Percentiles rank a stretch among this genome's conserved stretches.
These are phyloP conservation scores for Cladosporium halotolerans DNA, from an alignment of 2,329 filamentous ascomycete species.

Conservation along the genomic window DNA sequence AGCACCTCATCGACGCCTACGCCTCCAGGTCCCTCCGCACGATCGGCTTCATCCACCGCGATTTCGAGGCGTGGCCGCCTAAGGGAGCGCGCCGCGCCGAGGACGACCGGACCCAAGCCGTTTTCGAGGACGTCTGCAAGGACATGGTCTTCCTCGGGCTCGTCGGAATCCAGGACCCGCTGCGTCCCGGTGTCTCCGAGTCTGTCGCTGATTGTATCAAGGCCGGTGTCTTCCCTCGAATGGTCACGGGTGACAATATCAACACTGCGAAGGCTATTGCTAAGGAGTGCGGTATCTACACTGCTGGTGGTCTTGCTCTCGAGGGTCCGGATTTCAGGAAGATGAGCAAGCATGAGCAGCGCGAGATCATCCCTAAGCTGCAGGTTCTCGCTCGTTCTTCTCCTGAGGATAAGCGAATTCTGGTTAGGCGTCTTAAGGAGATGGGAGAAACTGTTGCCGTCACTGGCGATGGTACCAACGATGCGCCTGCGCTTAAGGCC, in stretches of 20 bases:
- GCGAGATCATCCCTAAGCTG: conserved; percentile 54
- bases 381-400: conserved; percentile 64
- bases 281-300: conserved; percentile 62
- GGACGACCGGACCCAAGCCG: conserved; percentile 56
- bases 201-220: conserved; percentile 62
- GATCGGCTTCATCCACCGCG: conserved; percentile 75
- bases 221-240: conserved; percentile 65
- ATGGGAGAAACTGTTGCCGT: conserved; percentile 62
- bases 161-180: conserved; percentile 69
- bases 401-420: conserved; percentile 61
- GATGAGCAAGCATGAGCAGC: conserved; percentile 41
- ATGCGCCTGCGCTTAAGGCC: conserved; percentile 59
- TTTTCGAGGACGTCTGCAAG: conserved; percentile 62
- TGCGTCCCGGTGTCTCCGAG: conserved; percentile 60
- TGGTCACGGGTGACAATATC: conserved; percentile 69
- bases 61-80: conserved; percentile 79
- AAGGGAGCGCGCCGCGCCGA: conserved; percentile 52
- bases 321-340: conserved; percentile 42
- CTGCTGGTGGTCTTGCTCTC: conserved; percentile 36
- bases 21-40: conserved; percentile 75
- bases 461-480: conserved; percentile 62
- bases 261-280: conserved; percentile 69
- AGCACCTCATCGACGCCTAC: conserved; percentile 67
- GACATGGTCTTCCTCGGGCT: conserved; percentile 68
- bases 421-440: conserved; percentile 59